Conservation (phyloP, 176 grass and related monocot species). For the Ensete glaucum region DNA sequence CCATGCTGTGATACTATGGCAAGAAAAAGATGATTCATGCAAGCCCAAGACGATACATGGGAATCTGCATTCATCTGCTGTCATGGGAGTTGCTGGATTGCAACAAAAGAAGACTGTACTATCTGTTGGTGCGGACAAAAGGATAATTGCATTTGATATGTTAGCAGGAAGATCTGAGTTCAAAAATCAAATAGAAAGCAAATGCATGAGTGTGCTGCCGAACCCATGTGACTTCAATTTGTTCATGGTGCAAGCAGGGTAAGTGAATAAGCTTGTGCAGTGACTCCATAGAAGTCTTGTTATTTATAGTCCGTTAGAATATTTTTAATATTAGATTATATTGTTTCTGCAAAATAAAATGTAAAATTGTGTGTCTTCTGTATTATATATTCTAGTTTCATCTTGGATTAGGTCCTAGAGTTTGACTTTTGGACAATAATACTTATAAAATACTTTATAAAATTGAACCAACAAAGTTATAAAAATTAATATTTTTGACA, state of each 20-base stretch:
- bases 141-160: constrained; percentile 74
- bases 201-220: constrained; percentile 87
- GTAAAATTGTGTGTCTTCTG: not conserved
- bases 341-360: not conserved
- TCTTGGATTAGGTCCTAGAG: not conserved
- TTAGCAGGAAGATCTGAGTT: constrained; percentile 62
- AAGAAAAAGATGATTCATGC: constrained; percentile 62
- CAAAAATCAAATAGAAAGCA: constrained; percentile 71
- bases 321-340: not conserved
- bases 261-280: constrained; percentile 40
- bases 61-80: constrained; percentile 73
- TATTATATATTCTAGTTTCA: not conserved
- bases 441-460: not conserved
- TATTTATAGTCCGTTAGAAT: not conserved
- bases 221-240: constrained; percentile 90
- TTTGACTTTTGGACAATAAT: not conserved
- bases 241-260: constrained; percentile 94
- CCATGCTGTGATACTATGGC: constrained; percentile 81
- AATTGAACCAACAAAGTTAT: not conserved
- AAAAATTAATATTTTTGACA: not conserved
- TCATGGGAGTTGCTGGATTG: constrained; percentile 74
- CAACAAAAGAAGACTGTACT: constrained; percentile 71
- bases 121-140: constrained; percentile 85
- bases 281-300: not conserved
- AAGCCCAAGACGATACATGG: constrained; percentile 62